phyloP scores from a whole-genome alignment of 1,284 basidiomycete genomes.

The Tilletia caries region DNA sequence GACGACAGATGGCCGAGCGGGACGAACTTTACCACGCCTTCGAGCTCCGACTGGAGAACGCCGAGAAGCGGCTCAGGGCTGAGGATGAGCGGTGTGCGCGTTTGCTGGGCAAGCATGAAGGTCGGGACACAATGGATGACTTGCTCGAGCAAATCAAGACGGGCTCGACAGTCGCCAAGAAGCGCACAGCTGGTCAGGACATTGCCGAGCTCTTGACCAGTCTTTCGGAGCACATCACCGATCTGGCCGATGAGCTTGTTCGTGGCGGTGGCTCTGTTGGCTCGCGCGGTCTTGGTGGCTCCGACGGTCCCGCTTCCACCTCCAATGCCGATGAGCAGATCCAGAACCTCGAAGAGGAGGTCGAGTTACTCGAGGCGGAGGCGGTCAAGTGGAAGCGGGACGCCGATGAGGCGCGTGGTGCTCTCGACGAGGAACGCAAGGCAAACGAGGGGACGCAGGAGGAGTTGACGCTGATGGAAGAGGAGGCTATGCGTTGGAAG shows the following conservation, averaged over 20 bases:
- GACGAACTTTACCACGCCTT: slow-evolving; percentile 41
- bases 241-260: slow-evolving; percentile 20
- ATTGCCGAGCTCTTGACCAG: slow-evolving; percentile 22
- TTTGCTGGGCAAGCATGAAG: slow-evolving; percentile 50
- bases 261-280: slow-evolving; percentile 3
- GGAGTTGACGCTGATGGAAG: slow-evolving; percentile 9
- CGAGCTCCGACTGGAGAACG: slow-evolving; percentile 37
- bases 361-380: slow-evolving; percentile 19
- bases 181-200: slow-evolving; percentile 35
- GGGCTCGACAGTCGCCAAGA: slow-evolving; percentile 29
- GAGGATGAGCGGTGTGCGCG: slow-evolving; percentile 46
- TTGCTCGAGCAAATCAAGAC: slow-evolving; percentile 50
- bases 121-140: slow-evolving; percentile 53
- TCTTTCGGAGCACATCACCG: slow-evolving; percentile 32
- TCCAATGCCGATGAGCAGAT: not conserved
- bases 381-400: slow-evolving; percentile 21
- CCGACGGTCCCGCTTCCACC: slow-evolving; percentile 13
- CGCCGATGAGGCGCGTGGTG: slow-evolving; percentile 2
- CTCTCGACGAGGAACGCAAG: slow-evolving; percentile 14
- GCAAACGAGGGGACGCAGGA: slow-evolving; percentile 5
- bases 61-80: slow-evolving; percentile 42
- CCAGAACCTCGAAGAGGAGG: slow-evolving; percentile 1
- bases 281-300: not conserved
- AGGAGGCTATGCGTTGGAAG: slow-evolving; percentile 4
- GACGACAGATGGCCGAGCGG: slow-evolving; percentile 37